Conservation (phyloP, 2,329 filamentous ascomycete species). For the Cladophialophora yegresii region DNA sequence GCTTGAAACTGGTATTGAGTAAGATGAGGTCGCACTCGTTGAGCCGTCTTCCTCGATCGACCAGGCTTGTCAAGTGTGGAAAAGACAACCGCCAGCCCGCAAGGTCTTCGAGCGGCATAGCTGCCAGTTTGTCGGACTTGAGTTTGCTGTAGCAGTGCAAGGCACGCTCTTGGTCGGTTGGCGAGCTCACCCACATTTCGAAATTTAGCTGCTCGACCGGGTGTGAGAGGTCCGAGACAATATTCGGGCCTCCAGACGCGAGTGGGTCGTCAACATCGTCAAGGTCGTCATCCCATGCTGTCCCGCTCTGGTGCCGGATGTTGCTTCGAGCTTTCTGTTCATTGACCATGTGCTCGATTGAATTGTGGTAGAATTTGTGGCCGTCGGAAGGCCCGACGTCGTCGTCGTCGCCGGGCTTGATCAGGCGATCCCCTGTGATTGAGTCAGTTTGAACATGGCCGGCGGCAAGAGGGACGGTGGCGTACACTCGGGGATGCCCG, state of each 20-base stretch:
- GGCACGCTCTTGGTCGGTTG: slow-evolving; percentile 44
- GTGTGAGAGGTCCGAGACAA: slow-evolving; percentile 7
- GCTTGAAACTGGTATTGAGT: slow-evolving; percentile 47
- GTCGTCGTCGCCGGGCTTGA: slow-evolving; percentile 21
- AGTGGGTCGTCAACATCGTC: slow-evolving; percentile 11
- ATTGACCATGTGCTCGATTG: slow-evolving; percentile 32
- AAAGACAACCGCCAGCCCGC: slow-evolving; percentile 46
- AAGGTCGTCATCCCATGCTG: slow-evolving; percentile 6
- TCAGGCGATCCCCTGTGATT: slow-evolving; percentile 27
- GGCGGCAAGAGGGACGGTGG: background rate
- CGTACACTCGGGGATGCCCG: slow-evolving; percentile 56
- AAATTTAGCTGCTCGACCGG: slow-evolving; percentile 44
- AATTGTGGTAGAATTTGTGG: slow-evolving; percentile 32
- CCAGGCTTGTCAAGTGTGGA: slow-evolving; percentile 44
- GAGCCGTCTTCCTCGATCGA: slow-evolving; percentile 41
- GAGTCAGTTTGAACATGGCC: slow-evolving; percentile 9
- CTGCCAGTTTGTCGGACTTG: slow-evolving; percentile 44
- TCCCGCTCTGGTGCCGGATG: background rate
- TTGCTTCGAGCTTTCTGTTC: slow-evolving; percentile 18
- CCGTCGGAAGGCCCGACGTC: slow-evolving; percentile 17
- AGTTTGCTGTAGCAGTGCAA: slow-evolving; percentile 50
- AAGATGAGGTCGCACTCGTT: slow-evolving; percentile 49
- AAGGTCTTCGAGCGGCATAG: slow-evolving; percentile 46
- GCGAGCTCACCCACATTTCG: slow-evolving; percentile 51
- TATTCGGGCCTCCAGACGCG: background rate